Evolutionary conservation across 2,329 filamentous ascomycete genomes (phyloP), one percentile per base, ranked within the genome.

Genomic region (Pezizomycotina sp.): DNA sequence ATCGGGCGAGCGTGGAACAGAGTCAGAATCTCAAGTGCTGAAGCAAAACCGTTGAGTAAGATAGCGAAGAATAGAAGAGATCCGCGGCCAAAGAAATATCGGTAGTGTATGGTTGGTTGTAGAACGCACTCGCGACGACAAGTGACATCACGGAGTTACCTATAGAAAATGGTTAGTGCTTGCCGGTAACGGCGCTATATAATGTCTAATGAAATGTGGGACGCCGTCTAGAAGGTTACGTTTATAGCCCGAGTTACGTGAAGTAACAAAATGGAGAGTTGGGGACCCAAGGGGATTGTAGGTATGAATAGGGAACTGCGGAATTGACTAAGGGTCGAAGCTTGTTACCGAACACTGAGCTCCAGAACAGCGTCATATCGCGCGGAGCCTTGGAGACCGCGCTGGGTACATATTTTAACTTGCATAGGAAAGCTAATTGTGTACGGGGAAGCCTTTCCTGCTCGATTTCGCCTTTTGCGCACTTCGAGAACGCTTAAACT

Each of bases 41-140:
- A 77, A 44, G 74, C 67, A 52, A 91, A 89, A 29, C 80, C 81
- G 56, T 89, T 91, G 62, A 89, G 74, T 42, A 92, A 63, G 52
- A 83, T 74, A 48, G 80, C 79, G 53, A 92, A 89, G 69, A 92
- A 92, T 34, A 92, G 63, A 15, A 92, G 64, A 27, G 78, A 74
- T 47, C 77, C 79, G 43, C 82, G 72, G 50, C 71, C 68, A 61
- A 74, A 91, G 63, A 92, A 91, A 51, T 81, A 12, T 57, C 52
- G 0, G 79, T 77, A n/a, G 62, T 64, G 1, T 63, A 52, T 18
- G 67, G 55, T 23, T 91, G 59, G 55, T 91, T 77, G 63, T 69
- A 92, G 59, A 89, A 92, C 48, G 92, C 74, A 46, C 43, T 74
- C 77, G 34, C 76, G 42, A 92, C 71, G 53, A 92, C 77, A 45